Conservation (phyloP, 2,329 filamentous ascomycete species). For the Penicillium sp. region DNA sequence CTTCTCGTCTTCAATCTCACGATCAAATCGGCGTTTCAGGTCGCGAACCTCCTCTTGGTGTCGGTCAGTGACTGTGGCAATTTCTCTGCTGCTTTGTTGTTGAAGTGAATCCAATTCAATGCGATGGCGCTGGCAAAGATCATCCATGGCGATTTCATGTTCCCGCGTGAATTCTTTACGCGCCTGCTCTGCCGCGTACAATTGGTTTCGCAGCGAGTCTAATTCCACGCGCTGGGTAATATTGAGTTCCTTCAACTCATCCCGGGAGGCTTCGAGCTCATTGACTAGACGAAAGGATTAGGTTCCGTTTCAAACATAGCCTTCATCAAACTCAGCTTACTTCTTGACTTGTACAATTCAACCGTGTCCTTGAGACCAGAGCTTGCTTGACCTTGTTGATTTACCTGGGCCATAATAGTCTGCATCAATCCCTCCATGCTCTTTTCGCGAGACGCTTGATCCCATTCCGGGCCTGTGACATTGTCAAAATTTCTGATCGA, state of each 20-base stretch:
- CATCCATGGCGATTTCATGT: conserved; percentile 46
- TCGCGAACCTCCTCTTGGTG: conserved; percentile 62
- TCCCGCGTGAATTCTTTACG: conserved; percentile 47
- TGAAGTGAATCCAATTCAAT: conserved; percentile 35
- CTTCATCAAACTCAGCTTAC: conserved; percentile 43
- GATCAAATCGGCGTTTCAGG: conserved; percentile 54
- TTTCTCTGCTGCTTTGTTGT: conserved; percentile 44
- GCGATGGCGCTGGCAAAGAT: conserved; percentile 46
- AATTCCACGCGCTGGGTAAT: conserved; percentile 58
- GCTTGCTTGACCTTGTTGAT: conserved; percentile 58
- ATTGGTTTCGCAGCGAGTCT: conserved; percentile 50
- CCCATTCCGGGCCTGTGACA: conserved; percentile 46
- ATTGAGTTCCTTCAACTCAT: conserved; percentile 46
- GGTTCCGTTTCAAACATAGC: not conserved
- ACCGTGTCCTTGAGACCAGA: conserved; percentile 65
- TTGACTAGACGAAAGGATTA: conserved; percentile 36
- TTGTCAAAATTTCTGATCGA: conserved; percentile 53
- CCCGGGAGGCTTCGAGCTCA: conserved; percentile 49
- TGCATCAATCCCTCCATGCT: conserved; percentile 67
- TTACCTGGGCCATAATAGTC: conserved; percentile 63
- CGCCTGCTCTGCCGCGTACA: conserved; percentile 41
- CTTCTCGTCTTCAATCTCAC: conserved; percentile 58
- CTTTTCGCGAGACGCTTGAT: conserved; percentile 67
- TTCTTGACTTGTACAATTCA: conserved; percentile 62
- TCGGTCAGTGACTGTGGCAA: conserved; percentile 50